Evolutionary conservation across 352 stramenopile species (phyloP).

Genomic region (Globisporangium polare): DNA sequence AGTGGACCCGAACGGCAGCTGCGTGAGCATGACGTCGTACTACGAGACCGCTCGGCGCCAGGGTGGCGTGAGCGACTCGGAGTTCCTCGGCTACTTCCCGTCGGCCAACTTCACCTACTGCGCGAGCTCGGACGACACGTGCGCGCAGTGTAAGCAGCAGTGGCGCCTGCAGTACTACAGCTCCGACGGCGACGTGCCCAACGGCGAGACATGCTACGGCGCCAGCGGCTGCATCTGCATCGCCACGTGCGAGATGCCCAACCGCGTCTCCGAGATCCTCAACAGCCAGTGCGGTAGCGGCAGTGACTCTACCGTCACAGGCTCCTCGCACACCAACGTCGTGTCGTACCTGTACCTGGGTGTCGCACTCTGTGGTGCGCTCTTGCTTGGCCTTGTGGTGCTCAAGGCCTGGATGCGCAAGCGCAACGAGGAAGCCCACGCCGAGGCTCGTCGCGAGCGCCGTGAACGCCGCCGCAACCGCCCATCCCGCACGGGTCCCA

Average conservation of each 20-base stretch:
- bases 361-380: not conserved
- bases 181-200: not conserved
- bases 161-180: constrained; percentile 8
- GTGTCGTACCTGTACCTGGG: constrained; percentile 9
- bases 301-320: not conserved
- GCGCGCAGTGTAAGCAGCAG: constrained; percentile 4
- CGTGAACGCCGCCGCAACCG: constrained; percentile 12
- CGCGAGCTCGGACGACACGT: constrained; percentile 12
- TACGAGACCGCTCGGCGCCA: not conserved
- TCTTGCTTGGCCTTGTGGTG: constrained; percentile 4
- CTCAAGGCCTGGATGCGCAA: constrained; percentile 7
- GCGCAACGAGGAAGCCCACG: constrained; percentile 1
- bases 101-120: constrained; percentile 18
- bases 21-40: constrained; percentile 12
- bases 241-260: constrained; percentile 16
- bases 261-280: constrained; percentile 7
- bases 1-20: constrained; percentile 12
- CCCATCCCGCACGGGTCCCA: constrained; percentile 1
- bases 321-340: constrained; percentile 2
- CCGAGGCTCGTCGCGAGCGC: constrained; percentile 8
- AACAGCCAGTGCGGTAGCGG: not conserved
- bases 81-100: constrained; percentile 14
- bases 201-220: constrained; percentile 4
- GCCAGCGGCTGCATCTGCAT: constrained; percentile 15
- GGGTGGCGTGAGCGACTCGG: not conserved